Base-by-base conservation (phyloP, 345 rosid genomes). In the Geranium rotundifolium region DNA sequence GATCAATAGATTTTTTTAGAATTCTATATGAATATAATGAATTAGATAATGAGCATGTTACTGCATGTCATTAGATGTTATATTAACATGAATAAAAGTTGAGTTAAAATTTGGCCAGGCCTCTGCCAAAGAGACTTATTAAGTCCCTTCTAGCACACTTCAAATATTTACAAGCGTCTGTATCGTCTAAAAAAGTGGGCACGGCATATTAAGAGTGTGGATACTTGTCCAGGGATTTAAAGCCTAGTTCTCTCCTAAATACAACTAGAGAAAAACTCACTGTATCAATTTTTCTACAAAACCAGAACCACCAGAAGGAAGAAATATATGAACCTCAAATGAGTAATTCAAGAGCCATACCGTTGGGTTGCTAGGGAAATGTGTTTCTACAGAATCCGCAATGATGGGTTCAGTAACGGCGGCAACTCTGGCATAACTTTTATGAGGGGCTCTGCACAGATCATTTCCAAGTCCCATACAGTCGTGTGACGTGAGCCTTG, bases 351-450 rank as follows among this genome's bases (percentile, higher is more conserved):
- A 20, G 10, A 34, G 41, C 41, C 69, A 57, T 81, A 86, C 93
- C 78, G 20, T 31, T 19, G 79, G 72, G 61, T 74, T 79, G 39
- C 70, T 66, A 0, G 84, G 75, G 7, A 61, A 70, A 29, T 61
- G 70, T 8, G 75, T 75, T 4, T 65, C 66, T 1, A 54, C 5
- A 9, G 80, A 74, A 69, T 69, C 56, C 59, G 66, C 63, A 1
- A 69, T 17, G 27, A 75, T 69, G 13, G 85, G 80, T 0, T 82
- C 71, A 16, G 75, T 77, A 37, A 80, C 76, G 6, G 83, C 67
- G 16, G 73, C 74, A 63, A 71, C 74, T 72, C 64, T 69, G 7
- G 82, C 82, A 74, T 72, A 83, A 63, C 77, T 71, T 19, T 57
- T 77, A 61, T 76, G 79, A 0, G 79, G 66, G 73, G 75, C 55